phyloP scores from a whole-genome alignment of 352 stramenopile genomes.

The Bremia lactucae region DNA sequence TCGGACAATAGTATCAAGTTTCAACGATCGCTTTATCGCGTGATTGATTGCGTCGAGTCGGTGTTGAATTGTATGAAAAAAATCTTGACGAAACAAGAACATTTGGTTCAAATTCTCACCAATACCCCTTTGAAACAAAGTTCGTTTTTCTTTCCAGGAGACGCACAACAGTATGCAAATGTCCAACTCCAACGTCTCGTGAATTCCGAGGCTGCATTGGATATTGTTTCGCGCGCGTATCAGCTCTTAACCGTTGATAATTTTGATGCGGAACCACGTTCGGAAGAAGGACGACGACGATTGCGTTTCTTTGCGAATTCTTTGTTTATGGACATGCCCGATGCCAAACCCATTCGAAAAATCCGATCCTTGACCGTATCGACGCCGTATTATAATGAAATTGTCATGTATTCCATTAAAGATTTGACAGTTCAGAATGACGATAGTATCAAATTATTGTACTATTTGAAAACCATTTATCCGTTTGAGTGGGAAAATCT shows the following conservation, averaged over 20 bases:
- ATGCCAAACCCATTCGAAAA: slow-evolving; percentile 76
- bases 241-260: slow-evolving; percentile 84
- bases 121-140: slow-evolving; percentile 77
- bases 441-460: slow-evolving; percentile 92
- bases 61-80: slow-evolving; percentile 82
- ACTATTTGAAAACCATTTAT: slow-evolving; percentile 90
- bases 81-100: slow-evolving; percentile 74
- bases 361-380: slow-evolving; percentile 77
- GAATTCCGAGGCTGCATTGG: slow-evolving; percentile 67
- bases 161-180: slow-evolving; percentile 74
- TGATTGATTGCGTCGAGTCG: slow-evolving; percentile 77
- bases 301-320: slow-evolving; percentile 84
- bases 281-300: slow-evolving; percentile 73
- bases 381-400: slow-evolving; percentile 87
- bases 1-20: slow-evolving; percentile 82
- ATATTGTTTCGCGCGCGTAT: slow-evolving; percentile 79
- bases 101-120: slow-evolving; percentile 77
- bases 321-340: slow-evolving; percentile 85
- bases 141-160: slow-evolving; percentile 84
- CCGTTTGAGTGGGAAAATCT: slow-evolving; percentile 82
- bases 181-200: slow-evolving; percentile 70
- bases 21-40: slow-evolving; percentile 68
- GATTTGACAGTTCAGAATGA: slow-evolving; percentile 78
- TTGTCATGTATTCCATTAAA: slow-evolving; percentile 86
- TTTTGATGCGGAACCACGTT: slow-evolving; percentile 82